A percentile compares a stretch with the other conserved stretches of the same genome.
phyloP scores from a whole-genome alignment of 192 early-diverging fungal species.

The Entophlyctis helioformis region DNA sequence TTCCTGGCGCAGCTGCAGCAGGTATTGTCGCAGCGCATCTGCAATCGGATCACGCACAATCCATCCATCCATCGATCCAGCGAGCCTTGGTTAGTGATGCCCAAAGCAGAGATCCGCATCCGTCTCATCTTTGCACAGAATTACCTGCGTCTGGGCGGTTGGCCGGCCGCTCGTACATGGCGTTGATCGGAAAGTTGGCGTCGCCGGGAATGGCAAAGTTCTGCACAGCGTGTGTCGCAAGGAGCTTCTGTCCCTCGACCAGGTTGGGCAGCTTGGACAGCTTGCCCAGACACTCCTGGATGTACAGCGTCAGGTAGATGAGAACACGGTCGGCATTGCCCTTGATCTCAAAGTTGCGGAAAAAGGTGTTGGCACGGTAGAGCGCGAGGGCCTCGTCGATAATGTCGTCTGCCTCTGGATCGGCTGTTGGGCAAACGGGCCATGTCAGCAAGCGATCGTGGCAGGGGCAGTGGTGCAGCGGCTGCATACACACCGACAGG shows the following conservation, averaged over 20 bases:
- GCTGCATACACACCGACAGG: slow-evolving; percentile 30
- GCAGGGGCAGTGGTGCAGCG: not conserved
- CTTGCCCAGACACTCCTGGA: slow-evolving; percentile 49
- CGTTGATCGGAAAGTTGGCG: slow-evolving; percentile 81
- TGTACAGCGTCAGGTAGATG: slow-evolving; percentile 89
- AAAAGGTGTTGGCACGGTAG: slow-evolving; percentile 94
- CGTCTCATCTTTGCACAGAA: no score
- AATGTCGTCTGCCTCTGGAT: slow-evolving; percentile 58
- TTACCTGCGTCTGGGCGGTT: slow-evolving; percentile 65
- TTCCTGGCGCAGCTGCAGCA: slow-evolving; percentile 85
- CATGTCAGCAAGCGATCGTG: not conserved
- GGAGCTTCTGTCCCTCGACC: slow-evolving; percentile 64
- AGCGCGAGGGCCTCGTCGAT: slow-evolving; percentile 90
- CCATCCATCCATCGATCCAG: no score
- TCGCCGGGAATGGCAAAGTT: slow-evolving; percentile 93
- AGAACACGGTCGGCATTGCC: slow-evolving; percentile 84
- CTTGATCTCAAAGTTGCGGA: slow-evolving; percentile 99
- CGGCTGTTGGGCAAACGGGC: slow-evolving; percentile 4
- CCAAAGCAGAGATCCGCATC: no score
- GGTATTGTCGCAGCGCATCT: slow-evolving; percentile 77
- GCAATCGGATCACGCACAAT: slow-evolving; percentile 1
- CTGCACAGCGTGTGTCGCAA: slow-evolving; percentile 77
- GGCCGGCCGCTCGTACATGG: slow-evolving; percentile 64
- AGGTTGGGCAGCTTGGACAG: slow-evolving; percentile 47
- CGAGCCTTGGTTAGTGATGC: no score